phyloP scores from a whole-genome alignment of 257 asterid genomes.

The Salvia miltiorrhiza region DNA sequence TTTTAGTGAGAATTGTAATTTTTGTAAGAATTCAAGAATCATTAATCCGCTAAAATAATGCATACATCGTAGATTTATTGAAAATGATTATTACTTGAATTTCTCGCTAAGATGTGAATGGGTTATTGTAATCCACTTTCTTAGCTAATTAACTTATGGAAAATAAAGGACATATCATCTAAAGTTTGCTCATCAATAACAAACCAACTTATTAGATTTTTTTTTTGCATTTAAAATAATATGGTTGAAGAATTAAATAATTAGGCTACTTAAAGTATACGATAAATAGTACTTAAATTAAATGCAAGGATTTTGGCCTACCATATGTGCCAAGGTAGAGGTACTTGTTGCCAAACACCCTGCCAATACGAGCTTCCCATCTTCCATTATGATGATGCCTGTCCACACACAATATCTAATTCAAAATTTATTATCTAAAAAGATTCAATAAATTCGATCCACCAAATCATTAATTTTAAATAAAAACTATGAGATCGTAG shows the following conservation, averaged over 20 bases:
- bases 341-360: slow-evolving; percentile 94
- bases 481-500: not conserved
- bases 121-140: not conserved
- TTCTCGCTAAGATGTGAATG: slow-evolving; percentile 24
- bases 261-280: not conserved
- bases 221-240: not conserved
- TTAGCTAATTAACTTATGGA: too few relatives aligned
- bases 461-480: too few relatives aligned
- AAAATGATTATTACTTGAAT: too few relatives aligned
- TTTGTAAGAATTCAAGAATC: too few relatives aligned
- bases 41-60: too few relatives aligned
- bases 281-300: not conserved
- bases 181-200: not conserved
- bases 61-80: too few relatives aligned
- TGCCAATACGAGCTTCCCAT: slow-evolving; percentile 98
- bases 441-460: not conserved
- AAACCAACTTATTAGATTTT: not conserved
- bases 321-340: slow-evolving; percentile 97
- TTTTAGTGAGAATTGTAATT: too few relatives aligned
- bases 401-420: not conserved
- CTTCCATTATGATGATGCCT: slow-evolving; percentile 98
- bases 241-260: not conserved
- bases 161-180: too few relatives aligned
- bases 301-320: slow-evolving; percentile 27
- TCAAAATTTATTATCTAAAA: not conserved